Base-by-base conservation (phyloP, 139 green algal genomes). In the Yamagishiella unicocca region DNA sequence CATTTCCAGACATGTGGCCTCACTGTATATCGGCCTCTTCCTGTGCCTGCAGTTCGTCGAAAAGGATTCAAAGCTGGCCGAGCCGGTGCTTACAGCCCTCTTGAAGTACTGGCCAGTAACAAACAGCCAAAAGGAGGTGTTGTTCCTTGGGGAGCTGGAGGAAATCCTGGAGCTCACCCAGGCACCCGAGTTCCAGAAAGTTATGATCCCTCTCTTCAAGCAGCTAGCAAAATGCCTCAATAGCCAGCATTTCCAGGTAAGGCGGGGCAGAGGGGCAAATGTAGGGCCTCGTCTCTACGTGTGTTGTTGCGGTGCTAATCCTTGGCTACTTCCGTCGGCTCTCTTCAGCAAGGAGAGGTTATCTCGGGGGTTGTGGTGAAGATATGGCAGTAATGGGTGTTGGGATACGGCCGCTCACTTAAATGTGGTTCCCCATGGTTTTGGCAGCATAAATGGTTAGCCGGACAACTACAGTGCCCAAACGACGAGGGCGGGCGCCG, bases 91-190 rank as follows among this genome's bases (percentile, higher is more conserved):
- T 5, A 91, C 87, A 62, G 92, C 93, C 42, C 93, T 99, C 82
- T 93, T 99, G 27, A 97, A 96, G 83, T 99, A 97, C 92, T 99
- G 98, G 98, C 98, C 98, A 5, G 89, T 99, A 17, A 99, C 97
- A 70, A 99, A 99, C 94, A 98, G 95, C 84, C 96, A 98, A 88
- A 99, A 99, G 90, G 98, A 99, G 93, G 97, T 99, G 82, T 94
- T 99, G 37, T 99, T 99, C 91, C 91, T 99, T 31, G 96, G 97
- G 22, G 98, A 99, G 93, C 90, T 99, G 81, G 98, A 99, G 89
- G 98, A 99, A 89, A 95, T 99, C 33, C 89, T 99, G 88, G 98
- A 99, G 93, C 93, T 99, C 43, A 99, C 97, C 45, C 83, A 88
- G 94, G 87, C 94, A 37, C 84, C 95, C 33, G 98, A 99, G 94